Evolutionary conservation across 2,329 filamentous ascomycete species (phyloP), one percentile per base, ranked within the genome.

Genomic region (Ploettnerulaceae sp.): DNA sequence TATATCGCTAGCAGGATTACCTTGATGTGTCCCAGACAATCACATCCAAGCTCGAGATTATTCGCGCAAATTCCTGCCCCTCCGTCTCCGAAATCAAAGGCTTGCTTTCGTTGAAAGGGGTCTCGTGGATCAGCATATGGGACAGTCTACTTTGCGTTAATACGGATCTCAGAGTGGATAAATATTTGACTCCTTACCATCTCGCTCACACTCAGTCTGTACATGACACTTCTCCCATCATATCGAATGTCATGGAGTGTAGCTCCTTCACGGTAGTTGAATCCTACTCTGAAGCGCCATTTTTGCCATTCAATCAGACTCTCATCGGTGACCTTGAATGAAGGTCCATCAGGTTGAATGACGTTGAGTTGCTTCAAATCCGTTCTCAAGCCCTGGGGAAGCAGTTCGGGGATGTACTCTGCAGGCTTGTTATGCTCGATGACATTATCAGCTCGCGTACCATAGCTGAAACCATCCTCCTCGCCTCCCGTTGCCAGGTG

Each of bases 1-100:
- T n/a, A n/a, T n/a, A n/a, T n/a, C n/a, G n/a, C n/a, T n/a, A n/a
- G n/a, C n/a, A n/a, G n/a, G n/a, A n/a, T n/a, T n/a, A n/a, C n/a
- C n/a, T 84, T 81, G 60, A 84, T 84, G 1, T 76, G 72, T 8
- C 84, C 84, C 0, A 87, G 70, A 59, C 83, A 82, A 59, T 86
- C 82, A 53, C 82, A 86, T 17, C 82, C 82, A 2, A 86, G 70
- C 17, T 72, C 70, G 1, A 88, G 70, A 54, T 86, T 84, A 59
- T 86, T 85, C 15, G 80, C 78, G 45, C 75, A 78, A 46, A 76
- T 73, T 6, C 82, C 82, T 20, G 78, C 77, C 12, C 81, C 82
- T 17, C 74, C 79, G 53, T 85, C 81, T 2, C 82, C 82, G 51
- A 85, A 78, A 58, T 86, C 82, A 56, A 86, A 85, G 3, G 81